Evolutionary conservation across 441 rosid species (phyloP).

Genomic region (Populus hybrid): DNA sequence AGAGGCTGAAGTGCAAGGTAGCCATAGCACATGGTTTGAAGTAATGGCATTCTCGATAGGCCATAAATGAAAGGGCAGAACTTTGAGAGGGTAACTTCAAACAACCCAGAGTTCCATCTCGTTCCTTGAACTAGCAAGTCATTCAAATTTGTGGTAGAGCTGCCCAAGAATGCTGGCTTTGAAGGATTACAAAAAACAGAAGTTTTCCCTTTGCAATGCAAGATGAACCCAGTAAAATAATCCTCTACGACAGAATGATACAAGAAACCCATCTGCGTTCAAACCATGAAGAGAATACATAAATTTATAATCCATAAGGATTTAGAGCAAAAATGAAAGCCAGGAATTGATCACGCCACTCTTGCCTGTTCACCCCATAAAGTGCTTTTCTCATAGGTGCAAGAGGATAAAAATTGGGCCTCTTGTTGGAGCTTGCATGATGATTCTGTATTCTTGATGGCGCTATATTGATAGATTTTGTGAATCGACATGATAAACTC

Average conservation of each 20-base stretch:
- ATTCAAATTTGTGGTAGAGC: conserved; percentile 28
- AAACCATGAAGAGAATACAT: background rate
- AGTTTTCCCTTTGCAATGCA: conserved; percentile 43
- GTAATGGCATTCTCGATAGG: conserved; percentile 18
- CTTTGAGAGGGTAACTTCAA: conserved; percentile 28
- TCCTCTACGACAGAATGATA: conserved; percentile 45
- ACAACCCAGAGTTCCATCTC: conserved; percentile 40
- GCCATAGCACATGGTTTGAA: conserved; percentile 22
- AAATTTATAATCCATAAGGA: background rate
- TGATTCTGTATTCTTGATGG: background rate
- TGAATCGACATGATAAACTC: conserved; percentile 27
- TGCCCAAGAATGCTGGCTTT: conserved; percentile 41
- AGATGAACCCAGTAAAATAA: conserved; percentile 35
- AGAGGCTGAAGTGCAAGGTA: conserved; percentile 17
- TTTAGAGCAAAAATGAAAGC: background rate
- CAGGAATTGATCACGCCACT: background rate
- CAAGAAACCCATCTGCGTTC: conserved; percentile 32
- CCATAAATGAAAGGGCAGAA: conserved; percentile 44
- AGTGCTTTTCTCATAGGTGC: conserved; percentile 25
- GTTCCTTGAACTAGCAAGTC: conserved; percentile 33
- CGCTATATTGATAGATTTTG: background rate
- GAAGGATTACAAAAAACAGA: conserved; percentile 30
- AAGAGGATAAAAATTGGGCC: conserved; percentile 29
- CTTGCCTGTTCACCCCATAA: conserved; percentile 34
- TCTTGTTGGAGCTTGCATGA: conserved; percentile 22